Evolutionary conservation across 169 alveolate genomes (phyloP).

Genomic region (Ichthyophthirius multifiliis): DNA sequence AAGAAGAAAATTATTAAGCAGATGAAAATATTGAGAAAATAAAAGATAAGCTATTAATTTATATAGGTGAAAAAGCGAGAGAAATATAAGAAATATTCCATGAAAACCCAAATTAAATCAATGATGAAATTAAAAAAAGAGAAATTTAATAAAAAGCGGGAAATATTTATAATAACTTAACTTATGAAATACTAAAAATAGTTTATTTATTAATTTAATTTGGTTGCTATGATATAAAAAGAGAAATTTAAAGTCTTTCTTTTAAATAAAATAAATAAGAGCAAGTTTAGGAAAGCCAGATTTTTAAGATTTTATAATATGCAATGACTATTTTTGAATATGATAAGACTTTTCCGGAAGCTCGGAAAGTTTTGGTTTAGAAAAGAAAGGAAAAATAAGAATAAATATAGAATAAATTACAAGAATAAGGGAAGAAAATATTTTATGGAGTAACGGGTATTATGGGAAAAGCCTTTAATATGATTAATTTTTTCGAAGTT

Average conservation of each 20-base stretch:
- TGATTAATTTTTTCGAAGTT: neutral
- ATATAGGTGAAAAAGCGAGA: neutral
- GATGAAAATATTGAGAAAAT: conserved; percentile 1
- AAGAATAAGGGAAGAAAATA: neutral
- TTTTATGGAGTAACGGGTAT: too few species aligned
- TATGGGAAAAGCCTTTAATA: neutral
- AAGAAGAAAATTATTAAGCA: neutral
- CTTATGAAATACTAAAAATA: conserved; percentile 32
- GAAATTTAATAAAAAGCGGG: too few species aligned
- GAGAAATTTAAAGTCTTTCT: neutral
- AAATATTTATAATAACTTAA: conserved; percentile 26
- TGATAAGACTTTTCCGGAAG: conserved; percentile 41
- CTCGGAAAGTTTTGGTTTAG: conserved; percentile 14
- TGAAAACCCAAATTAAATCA: too few species aligned
- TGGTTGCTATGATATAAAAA: conserved; percentile 20
- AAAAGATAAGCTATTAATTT: neutral
- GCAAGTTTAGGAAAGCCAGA: neutral
- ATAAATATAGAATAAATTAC: neutral
- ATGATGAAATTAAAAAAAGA: too few species aligned
- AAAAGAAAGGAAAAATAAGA: conserved; percentile 33
- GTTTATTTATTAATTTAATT: conserved; percentile 14
- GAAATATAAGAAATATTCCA: neutral
- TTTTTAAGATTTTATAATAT: conserved; percentile 10
- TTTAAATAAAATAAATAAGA: too few species aligned
- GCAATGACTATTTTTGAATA: conserved; percentile 24